Percentiles rank a stretch among this genome's conserved stretches.
These are phyloP conservation scores for Nyctanthes arbortristis DNA, from an alignment of 257 asterid genomes.

Conservation along the genomic window DNA sequence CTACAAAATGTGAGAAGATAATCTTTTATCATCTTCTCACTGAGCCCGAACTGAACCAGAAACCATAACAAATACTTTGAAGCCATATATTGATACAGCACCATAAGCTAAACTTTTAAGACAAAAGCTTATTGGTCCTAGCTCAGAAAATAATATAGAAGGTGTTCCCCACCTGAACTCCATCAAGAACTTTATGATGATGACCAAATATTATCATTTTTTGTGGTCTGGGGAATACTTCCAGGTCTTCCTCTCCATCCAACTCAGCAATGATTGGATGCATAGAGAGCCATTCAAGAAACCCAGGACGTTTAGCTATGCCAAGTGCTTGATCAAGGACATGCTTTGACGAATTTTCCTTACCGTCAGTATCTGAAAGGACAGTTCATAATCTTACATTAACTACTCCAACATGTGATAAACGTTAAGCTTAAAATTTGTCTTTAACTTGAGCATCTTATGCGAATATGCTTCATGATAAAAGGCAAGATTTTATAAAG, in stretches of 20 bases:
- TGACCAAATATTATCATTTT: slow-evolving; percentile 98
- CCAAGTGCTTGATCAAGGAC: slow-evolving; percentile 75
- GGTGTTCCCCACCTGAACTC: slow-evolving; percentile 68
- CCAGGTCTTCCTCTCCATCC: slow-evolving; percentile 54
- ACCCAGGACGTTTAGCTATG: slow-evolving; percentile 83
- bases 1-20: background rate
- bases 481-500: background rate
- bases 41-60: background rate
- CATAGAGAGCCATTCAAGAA: slow-evolving; percentile 89
- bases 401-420: slow-evolving; percentile 18
- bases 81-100: slow-evolving; percentile 5
- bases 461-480: background rate
- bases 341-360: slow-evolving; percentile 44
- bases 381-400: slow-evolving; percentile 11
- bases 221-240: slow-evolving; percentile 58
- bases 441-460: background rate
- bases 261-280: slow-evolving; percentile 78
- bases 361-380: slow-evolving; percentile 53
- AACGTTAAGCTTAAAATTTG: background rate
- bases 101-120: background rate
- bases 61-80: background rate
- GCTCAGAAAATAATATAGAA: slow-evolving; percentile 11
- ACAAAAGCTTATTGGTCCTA: slow-evolving; percentile 2
- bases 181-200: slow-evolving; percentile 93
- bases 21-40: background rate